Base-by-base conservation (phyloP, 75 land plant genomes). In the Picea sitchensis region DNA sequence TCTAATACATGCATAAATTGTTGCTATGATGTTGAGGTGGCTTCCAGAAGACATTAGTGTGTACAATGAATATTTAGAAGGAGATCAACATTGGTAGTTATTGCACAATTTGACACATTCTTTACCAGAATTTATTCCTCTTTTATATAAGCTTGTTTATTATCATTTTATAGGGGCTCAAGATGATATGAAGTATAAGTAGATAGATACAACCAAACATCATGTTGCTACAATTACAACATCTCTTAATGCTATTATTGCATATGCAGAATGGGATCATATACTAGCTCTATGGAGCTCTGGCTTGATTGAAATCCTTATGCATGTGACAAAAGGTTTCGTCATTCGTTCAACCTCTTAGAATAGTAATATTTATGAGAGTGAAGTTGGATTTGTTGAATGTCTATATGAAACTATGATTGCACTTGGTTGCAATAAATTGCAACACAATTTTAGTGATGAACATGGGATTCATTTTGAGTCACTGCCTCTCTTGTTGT, bases 201-300 rank as follows among this genome's bases (percentile, higher is more conserved):
- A 91, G 68, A 30, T 91, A 56, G 95, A 85, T 31, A 30, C 81
- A 58, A 95, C 98, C n/a, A n/a, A n/a, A n/a, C n/a, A n/a, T n/a
- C n/a, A n/a, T n/a, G n/a, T n/a, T n/a, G n/a, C n/a, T n/a, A 83
- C 92, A 62, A 92, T 93, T 3, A 95, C 86, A 26, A 90, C 98
- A 79, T 62, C 90, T 38, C 75, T 95, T 32, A 91, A 95, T 88
- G 99, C 99, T 79, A 63, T 93, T 44, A 82, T 91, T 87, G 96
- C 98, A 58, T 98, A 95, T 87, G 96, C 94, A 65, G 99, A 98
- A 63, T 98, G 99, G 99, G 98, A 93, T 59, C 99, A 98, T 71
- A 82, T 98, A 23, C 72, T 90, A 59, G 91, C 87, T 79, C 90
- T 98, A 79, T 87, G 91, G 18, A 87, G 88, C 69, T 80, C 86